Percentiles rank a stretch among this genome's conserved stretches.
phyloP scores from a whole-genome alignment of 805 yeast species.

The Ogataea sp. region DNA sequence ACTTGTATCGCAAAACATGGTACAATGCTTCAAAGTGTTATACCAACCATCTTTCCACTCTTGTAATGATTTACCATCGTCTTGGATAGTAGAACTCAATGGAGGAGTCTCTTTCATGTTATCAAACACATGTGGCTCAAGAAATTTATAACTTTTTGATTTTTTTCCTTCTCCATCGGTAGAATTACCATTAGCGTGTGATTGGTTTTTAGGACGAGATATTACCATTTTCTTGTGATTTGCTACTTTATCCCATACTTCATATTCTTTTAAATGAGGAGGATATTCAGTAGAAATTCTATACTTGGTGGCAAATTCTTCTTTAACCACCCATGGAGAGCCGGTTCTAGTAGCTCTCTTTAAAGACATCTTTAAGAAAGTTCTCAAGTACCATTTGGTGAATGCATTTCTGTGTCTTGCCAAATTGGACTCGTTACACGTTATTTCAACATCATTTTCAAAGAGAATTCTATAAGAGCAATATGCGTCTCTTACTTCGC shows the following conservation, averaged over 20 bases:
- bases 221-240: constrained; percentile 1
- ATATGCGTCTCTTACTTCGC: constrained; percentile 33
- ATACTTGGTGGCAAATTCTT: constrained; percentile 62
- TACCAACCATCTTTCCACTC: constrained; percentile 49
- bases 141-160: neutral
- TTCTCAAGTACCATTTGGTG: constrained; percentile 83
- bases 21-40: constrained; percentile 36
- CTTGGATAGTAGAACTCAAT: constrained; percentile 19
- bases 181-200: constrained; percentile 2
- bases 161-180: no score
- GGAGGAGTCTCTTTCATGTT: constrained; percentile 29
- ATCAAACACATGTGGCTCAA: constrained; percentile 19
- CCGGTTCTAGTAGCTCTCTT: constrained; percentile 77
- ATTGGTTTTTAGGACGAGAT: constrained; percentile 16
- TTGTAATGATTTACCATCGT: constrained; percentile 35
- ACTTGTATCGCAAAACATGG: constrained; percentile 42
- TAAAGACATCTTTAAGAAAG: constrained; percentile 76
- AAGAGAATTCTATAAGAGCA: constrained; percentile 68
- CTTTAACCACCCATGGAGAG: constrained; percentile 93
- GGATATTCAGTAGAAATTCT: constrained; percentile 58
- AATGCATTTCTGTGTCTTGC: constrained; percentile 78
- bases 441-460: constrained; percentile 42
- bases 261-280: constrained; percentile 35
- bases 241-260: constrained; percentile 1
- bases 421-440: constrained; percentile 66